Conservation (phyloP, 1,284 basidiomycete genomes). For the Leccinum pachyderme region DNA sequence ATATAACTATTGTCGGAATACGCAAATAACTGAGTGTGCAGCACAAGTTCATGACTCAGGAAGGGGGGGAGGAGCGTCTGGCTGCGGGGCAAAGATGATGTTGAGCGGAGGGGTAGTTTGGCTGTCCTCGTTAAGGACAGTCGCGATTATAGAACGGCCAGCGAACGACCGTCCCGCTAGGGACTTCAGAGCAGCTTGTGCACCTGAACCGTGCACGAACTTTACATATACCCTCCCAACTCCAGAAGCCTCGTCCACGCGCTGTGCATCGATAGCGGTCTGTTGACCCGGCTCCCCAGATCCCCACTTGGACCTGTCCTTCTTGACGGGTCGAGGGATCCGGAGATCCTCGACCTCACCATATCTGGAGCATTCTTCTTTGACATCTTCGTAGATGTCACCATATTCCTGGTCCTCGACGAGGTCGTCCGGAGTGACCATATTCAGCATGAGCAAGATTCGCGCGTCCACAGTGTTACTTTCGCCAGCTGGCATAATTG, state of each 20-base stretch:
- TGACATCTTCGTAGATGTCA: constrained; percentile 93
- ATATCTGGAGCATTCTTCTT: constrained; percentile 86
- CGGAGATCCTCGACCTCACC: constrained; percentile 84
- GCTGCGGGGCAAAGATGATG: constrained; percentile 77
- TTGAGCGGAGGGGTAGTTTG: constrained; percentile 77
- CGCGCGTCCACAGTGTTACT: constrained; percentile 59
- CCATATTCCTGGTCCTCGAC: constrained; percentile 89
- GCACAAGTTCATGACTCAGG: constrained; percentile 37
- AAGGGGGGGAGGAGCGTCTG: constrained; percentile 75
- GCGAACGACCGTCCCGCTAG: constrained; percentile 91
- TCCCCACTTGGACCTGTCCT: constrained; percentile 80
- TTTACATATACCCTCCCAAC: constrained; percentile 95
- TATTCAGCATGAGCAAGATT: constrained; percentile 97
- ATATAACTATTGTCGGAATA: constrained; percentile 17
- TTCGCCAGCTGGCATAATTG: constrained; percentile 80
- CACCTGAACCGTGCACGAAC: constrained; percentile 62
- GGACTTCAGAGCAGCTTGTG: constrained; percentile 72
- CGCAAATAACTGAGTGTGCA: constrained; percentile 7
- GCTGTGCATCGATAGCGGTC: constrained; percentile 61
- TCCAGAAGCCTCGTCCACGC: constrained; percentile 82
- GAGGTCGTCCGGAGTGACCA: constrained; percentile 96
- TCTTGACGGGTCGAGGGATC: constrained; percentile 85
- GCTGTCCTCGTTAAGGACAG: constrained; percentile 75
- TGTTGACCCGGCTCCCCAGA: constrained; percentile 60
- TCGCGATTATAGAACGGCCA: constrained; percentile 86